A percentile compares a stretch with the other conserved stretches of the same genome.
phyloP scores from a whole-genome alignment of 208 protist species.

The Crithidia thermophila region DNA sequence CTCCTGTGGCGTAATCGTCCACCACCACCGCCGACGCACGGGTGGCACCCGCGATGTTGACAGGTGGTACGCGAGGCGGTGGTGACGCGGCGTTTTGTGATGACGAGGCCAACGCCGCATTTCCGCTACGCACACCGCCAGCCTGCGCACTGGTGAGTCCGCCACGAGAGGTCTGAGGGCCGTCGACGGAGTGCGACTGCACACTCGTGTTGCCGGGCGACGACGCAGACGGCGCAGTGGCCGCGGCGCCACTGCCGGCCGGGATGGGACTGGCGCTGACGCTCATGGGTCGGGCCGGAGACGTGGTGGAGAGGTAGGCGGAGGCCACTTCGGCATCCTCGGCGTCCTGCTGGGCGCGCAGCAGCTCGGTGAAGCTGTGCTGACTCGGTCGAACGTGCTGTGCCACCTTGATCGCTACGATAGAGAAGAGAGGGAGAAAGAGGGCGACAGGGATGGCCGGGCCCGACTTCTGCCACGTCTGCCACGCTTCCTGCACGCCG shows the following conservation, averaged over 20 bases:
- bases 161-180: slow-evolving; percentile 17
- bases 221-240: neutral
- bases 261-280: slow-evolving; percentile 24
- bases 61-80: slow-evolving; percentile 11
- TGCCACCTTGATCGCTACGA: slow-evolving; percentile 44
- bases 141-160: too few species aligned
- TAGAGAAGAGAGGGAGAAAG: slow-evolving; percentile 76
- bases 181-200: slow-evolving; percentile 7
- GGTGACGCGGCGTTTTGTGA: neutral
- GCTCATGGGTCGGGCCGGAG: slow-evolving; percentile 15
- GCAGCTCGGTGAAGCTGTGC: slow-evolving; percentile 20
- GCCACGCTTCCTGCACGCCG: slow-evolving; percentile 32
- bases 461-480: slow-evolving; percentile 45
- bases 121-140: too few species aligned
- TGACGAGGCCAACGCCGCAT: neutral
- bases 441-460: slow-evolving; percentile 65
- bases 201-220: slow-evolving; percentile 16
- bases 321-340: slow-evolving; percentile 17
- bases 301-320: slow-evolving; percentile 15
- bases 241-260: neutral
- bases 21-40: neutral
- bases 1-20: too few species aligned
- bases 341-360: slow-evolving; percentile 17
- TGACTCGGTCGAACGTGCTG: slow-evolving; percentile 22
- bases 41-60: slow-evolving; percentile 14